Percentiles rank a stretch among this genome's conserved stretches.
Conservation (phyloP, 2,329 filamentous ascomycete species). For the Immersiporthe knoxdaviesiana region DNA sequence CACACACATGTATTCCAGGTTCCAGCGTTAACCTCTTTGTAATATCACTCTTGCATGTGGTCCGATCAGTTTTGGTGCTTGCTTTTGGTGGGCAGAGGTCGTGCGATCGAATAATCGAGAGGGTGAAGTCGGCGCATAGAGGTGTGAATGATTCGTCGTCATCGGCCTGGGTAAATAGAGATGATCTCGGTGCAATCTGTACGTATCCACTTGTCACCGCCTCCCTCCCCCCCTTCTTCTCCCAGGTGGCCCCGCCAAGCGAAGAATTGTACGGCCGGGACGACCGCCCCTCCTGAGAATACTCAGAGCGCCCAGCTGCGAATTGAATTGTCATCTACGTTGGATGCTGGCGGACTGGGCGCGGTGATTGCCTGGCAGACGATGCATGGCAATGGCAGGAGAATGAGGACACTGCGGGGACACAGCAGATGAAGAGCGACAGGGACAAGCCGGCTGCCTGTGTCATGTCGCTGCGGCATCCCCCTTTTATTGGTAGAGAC, state of each 20-base stretch:
- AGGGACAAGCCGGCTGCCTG: constrained; percentile 4
- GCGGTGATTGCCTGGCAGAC: not conserved
- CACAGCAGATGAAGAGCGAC: constrained; percentile 13
- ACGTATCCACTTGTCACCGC: constrained; percentile 1
- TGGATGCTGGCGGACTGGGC: not conserved
- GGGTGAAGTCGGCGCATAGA: not conserved
- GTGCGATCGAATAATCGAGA: not conserved
- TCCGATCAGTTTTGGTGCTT: not conserved
- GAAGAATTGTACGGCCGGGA: not conserved
- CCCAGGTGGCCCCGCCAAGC: not conserved
- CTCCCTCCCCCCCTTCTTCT: too few relatives aligned
- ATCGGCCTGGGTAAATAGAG: constrained; percentile 1
- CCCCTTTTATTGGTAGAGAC: not conserved
- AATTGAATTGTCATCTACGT: not conserved
- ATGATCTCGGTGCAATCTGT: constrained; percentile 6
- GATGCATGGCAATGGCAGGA: not conserved
- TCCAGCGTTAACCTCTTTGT: not conserved
- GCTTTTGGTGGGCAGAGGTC: not conserved
- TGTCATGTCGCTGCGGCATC: not conserved
- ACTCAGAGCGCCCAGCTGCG: not conserved
- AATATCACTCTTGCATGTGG: not conserved
- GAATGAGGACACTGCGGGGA: not conserved
- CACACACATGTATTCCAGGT: not conserved
- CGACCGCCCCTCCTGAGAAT: not conserved
- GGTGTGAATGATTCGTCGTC: not conserved